Evolutionary conservation across 2,329 filamentous ascomycete species (phyloP), one percentile per base, ranked within the genome.

Genomic region (Biscogniauxia mediterranea): DNA sequence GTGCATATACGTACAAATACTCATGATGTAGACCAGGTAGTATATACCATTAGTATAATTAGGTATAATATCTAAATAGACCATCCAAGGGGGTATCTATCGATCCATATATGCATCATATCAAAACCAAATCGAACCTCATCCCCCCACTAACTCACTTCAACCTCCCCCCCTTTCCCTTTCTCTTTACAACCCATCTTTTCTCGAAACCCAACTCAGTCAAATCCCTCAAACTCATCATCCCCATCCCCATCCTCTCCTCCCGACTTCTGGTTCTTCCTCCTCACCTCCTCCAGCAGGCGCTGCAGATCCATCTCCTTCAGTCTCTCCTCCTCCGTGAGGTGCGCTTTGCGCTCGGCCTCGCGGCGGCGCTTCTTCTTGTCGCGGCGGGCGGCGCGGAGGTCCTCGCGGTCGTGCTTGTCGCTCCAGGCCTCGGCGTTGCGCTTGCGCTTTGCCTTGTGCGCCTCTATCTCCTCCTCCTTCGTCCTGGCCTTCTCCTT

Each of bases 381-480:
- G 66, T 91, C 89, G 58, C 86, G 80, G 61, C 87, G 82, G 67
- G 81, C 82, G 55, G 82, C 79, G 56, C 88, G 85, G 61, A 84
- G 78, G 23, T 88, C 88, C 69, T 89, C 88, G 68, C 82, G 80
- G 64, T 90, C 89, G 21, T 83, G 79, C 73, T 91, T 90, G 60
- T 81, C 83, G 74, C 89, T 93, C 89, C 90, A 93, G 1, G 90
- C 85, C 70, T 87, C 81, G 69, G 89, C 83, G 74, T 86, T 83
- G 69, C 84, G 77, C 81, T 88, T 86, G 72, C 83, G 79, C 73
- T 81, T 78, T 52, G 75, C 76, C 64, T 80, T 79, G 59, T 78
- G 68, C n/a, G 78, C 78, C 17, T 77, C 76, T 0, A 73, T 72
- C 26, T 76, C 71, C 20, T 76, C 72, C 7, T 73, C 74, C 32